phyloP scores from a whole-genome alignment of 2,329 filamentous ascomycete genomes.

The Thelonectria rubi region DNA sequence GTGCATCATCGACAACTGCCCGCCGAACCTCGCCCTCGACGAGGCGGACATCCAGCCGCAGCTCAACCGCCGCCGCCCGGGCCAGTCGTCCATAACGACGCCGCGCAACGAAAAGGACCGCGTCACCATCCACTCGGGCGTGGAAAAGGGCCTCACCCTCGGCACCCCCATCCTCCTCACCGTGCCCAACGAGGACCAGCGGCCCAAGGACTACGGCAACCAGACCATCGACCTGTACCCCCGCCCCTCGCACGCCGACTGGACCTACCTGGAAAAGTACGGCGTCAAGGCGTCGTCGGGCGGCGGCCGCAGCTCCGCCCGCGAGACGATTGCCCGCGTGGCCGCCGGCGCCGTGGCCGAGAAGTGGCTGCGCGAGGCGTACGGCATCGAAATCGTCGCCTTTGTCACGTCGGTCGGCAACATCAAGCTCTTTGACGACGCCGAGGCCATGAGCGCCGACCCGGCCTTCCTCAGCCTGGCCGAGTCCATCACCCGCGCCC shows the following conservation, averaged over 20 bases:
- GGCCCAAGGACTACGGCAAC: conserved; percentile 89
- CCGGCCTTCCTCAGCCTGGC: conserved; percentile 81
- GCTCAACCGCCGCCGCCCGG: conserved; percentile 88
- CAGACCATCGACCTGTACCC: conserved; percentile 93
- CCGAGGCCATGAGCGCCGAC: conserved; percentile 70
- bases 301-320: conserved; percentile 88
- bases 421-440: conserved; percentile 47
- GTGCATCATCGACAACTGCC: conserved; percentile 93
- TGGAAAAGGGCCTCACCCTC: conserved; percentile 87
- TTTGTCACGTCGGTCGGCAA: conserved; percentile 87
- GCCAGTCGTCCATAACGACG: conserved; percentile 89
- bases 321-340: conserved; percentile 93
- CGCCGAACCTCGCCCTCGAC: conserved; percentile 84
- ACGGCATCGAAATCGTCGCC: conserved; percentile 90
- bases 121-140: conserved; percentile 92
- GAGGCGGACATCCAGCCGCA: conserved; percentile 93
- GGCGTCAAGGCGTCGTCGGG: conserved; percentile 91
- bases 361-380: conserved; percentile 83
- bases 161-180: conserved; percentile 90
- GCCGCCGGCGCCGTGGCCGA: conserved; percentile 93
- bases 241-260: conserved; percentile 92
- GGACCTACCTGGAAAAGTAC: conserved; percentile 97
- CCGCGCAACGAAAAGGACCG: conserved; percentile 92
- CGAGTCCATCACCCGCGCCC: conserved; percentile 59
- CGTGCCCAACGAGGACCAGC: conserved; percentile 91